Evolutionary conservation across 306 rosid species (phyloP), one percentile per base, ranked within the genome.

Genomic region (Prunus kanzakura): DNA sequence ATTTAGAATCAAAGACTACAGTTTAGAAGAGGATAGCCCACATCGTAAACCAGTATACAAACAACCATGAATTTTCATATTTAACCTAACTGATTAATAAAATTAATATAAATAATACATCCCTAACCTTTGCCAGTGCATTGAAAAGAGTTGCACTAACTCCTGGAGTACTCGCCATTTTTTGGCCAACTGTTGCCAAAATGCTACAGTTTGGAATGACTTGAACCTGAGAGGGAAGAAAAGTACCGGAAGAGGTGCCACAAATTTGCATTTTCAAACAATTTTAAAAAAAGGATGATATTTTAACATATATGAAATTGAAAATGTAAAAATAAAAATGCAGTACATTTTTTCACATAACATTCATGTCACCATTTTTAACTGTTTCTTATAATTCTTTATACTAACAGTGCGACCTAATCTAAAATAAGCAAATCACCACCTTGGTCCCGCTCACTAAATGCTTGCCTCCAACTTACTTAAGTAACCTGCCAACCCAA

Each of bases 161-260:
- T 80, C 99, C 99, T 67, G 99, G 99, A 71, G 99, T 90, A 84
- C 99, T 95, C n/a, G 97, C 99, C 99, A 95, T 95, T 73, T 89
- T 92, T 87, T 92, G 97, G 78, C 99, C 99, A 86, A 95, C 99
- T 30, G 97, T 86, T 18, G 99, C 99, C 88, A 95, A 88, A 84
- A 95, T 95, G 79, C 99, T 95, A 87, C 97, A 95, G 84, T 95
- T 92, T 18, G 91, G 90, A 79, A 95, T 81, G n/a, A 95, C 78
- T 0, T 91, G 96, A 76, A 95, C 92, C 99, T 95, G 97, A 80
- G 84, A 79, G 54, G 58, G 27, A 66, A 83, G 66, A 80, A 57
- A 80, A 14, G 67, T 16, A 74, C 47, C 13, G 45, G 71, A 16
- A 4, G 65, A 79, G 75, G 64, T 76, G 68, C 43, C 23, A 67